Percentiles rank a stretch among this genome's conserved stretches.
Evolutionary conservation across 2,329 filamentous ascomycete species (phyloP).

Genomic region (Septoria linicola): DNA sequence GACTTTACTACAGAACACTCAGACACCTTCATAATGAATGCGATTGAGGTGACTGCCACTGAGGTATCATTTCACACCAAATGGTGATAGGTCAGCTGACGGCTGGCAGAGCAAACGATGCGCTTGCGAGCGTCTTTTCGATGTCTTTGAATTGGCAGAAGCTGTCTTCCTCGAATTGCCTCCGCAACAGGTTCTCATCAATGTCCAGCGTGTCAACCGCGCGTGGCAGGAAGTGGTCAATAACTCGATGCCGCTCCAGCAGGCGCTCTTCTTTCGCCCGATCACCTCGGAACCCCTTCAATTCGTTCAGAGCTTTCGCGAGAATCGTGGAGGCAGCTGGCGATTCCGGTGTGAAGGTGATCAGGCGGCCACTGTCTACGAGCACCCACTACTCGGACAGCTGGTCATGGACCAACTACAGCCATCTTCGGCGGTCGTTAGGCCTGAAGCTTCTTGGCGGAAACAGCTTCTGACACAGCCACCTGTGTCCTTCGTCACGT

Average conservation of each 20-base stretch:
- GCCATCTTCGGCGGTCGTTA: not conserved
- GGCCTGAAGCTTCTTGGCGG: constrained; percentile 16
- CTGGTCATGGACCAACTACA: not conserved
- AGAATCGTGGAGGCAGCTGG: constrained; percentile 2
- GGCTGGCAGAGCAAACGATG: not conserved
- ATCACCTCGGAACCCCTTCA: constrained; percentile 1
- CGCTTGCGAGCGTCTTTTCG: constrained; percentile 13
- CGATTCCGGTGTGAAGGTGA: not conserved
- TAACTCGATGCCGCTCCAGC: constrained; percentile 15
- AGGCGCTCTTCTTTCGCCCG: constrained; percentile 20
- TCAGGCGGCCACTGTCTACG: not conserved
- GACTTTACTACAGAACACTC: not conserved
- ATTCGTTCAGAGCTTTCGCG: not conserved
- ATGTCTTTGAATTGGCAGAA: constrained; percentile 35
- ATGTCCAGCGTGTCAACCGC: constrained; percentile 16
- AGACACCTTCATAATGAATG: not conserved
- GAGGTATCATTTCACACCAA: not conserved
- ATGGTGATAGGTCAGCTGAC: not conserved
- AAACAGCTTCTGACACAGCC: constrained; percentile 16
- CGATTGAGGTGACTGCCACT: not conserved
- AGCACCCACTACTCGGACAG: not conserved
- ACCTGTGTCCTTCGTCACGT: not conserved
- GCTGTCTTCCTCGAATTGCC: constrained; percentile 21
- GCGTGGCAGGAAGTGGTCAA: constrained; percentile 15
- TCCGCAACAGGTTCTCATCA: constrained; percentile 14